phyloP scores from a whole-genome alignment of 805 yeast genomes.

The Saturnispora dispora region DNA sequence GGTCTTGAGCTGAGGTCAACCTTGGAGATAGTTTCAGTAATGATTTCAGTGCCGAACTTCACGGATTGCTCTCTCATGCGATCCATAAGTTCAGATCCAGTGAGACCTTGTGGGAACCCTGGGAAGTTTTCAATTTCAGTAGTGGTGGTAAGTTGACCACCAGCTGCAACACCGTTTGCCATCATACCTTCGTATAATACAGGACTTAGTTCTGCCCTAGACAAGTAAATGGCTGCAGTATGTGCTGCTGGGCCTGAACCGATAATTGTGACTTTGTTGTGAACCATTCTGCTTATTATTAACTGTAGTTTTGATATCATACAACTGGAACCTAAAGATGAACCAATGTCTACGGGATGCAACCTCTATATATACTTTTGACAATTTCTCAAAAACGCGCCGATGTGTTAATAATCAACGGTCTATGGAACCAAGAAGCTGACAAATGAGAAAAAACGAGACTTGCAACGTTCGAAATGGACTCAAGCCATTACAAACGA shows the following conservation, averaged over 20 bases:
- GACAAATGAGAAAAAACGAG: not conserved
- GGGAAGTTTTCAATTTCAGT: constrained; percentile 99
- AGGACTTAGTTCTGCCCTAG: constrained; percentile 95
- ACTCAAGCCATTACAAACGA: constrained; percentile 27
- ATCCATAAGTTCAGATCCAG: constrained; percentile 86
- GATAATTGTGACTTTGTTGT: constrained; percentile 75
- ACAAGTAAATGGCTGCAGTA: constrained; percentile 94
- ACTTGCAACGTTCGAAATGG: not conserved
- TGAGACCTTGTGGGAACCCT: constrained; percentile 91
- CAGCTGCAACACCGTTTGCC: constrained; percentile 98
- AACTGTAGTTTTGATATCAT: not conserved
- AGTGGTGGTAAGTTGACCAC: constrained; percentile 98
- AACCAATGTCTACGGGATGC: not conserved
- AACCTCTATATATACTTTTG: not conserved
- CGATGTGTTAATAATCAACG: not conserved
- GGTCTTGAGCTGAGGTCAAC: constrained; percentile 84
- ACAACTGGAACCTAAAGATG: not conserved
- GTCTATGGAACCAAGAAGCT: not conserved
- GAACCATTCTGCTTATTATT: constrained; percentile 47
- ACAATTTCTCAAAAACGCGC: not conserved
- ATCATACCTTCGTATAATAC: constrained; percentile 90
- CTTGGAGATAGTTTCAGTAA: constrained; percentile 92
- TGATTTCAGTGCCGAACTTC: constrained; percentile 85
- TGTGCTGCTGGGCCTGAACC: constrained; percentile 99
- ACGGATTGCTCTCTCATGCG: constrained; percentile 83